Conservation (phyloP, 2,329 filamentous ascomycete genomes). For the Cladosporium halotolerans region DNA sequence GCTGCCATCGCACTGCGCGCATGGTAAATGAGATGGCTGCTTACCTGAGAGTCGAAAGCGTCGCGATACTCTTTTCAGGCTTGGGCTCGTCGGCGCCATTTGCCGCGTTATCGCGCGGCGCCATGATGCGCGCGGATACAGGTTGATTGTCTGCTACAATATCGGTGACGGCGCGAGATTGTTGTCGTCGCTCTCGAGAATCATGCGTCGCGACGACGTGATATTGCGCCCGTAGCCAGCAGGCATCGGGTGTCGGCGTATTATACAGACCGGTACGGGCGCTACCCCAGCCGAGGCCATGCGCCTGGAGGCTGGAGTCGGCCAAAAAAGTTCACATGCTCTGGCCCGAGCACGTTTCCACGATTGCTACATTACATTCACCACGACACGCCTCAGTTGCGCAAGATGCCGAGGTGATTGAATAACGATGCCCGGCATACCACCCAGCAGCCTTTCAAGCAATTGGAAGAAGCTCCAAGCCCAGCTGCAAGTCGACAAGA, state of each 20-base stretch:
- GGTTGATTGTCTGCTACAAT: neutral
- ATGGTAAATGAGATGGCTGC: slow-evolving; percentile 27
- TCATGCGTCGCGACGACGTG: neutral
- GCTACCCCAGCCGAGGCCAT: neutral
- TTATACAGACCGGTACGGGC: neutral
- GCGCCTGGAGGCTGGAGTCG: neutral
- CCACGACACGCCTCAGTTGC: too few species aligned
- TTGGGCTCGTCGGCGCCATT: slow-evolving; percentile 33
- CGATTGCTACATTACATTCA: too few species aligned
- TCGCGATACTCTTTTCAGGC: slow-evolving; percentile 73
- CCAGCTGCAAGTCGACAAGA: slow-evolving; percentile 39
- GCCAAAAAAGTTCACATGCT: too few species aligned
- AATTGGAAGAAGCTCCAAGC: slow-evolving; percentile 78
- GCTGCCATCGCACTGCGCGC: slow-evolving; percentile 6
- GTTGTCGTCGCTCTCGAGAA: slow-evolving; percentile 10
- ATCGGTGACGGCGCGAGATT: neutral
- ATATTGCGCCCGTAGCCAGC: slow-evolving; percentile 13
- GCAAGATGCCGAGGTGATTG: too few species aligned
- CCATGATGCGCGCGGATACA: slow-evolving; percentile 38
- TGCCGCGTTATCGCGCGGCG: slow-evolving; percentile 39
- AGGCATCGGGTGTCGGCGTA: neutral
- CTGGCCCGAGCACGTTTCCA: too few species aligned
- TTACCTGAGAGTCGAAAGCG: slow-evolving; percentile 73
- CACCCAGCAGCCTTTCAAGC: slow-evolving; percentile 38
- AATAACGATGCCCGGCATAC: slow-evolving; percentile 30